Percentiles rank a stretch among this genome's conserved stretches.
These are phyloP conservation scores for Hypoxylon fragiforme DNA, from an alignment of 495 filamentous ascomycete genomes.

Conservation along the genomic window DNA sequence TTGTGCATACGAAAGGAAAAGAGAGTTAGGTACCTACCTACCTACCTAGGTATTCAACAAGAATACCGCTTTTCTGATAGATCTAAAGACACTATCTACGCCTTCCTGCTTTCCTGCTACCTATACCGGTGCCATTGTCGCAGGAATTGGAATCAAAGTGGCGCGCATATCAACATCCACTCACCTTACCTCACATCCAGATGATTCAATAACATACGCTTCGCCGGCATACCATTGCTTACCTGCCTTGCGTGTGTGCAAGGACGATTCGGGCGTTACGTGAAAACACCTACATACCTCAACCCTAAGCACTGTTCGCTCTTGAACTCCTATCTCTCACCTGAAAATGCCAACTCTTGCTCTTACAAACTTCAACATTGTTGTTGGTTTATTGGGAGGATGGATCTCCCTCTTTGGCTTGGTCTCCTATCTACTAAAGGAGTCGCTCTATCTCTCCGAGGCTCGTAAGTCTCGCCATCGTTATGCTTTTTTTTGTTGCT, in stretches of 20 bases:
- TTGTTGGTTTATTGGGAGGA: constrained; percentile 78
- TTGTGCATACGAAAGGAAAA: too few species aligned
- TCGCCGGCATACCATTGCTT: constrained; percentile 36
- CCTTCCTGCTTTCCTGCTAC: too few species aligned
- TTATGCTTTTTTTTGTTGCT: not conserved
- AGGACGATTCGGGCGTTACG: constrained; percentile 46
- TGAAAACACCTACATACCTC: too few species aligned
- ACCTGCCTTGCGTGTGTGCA: constrained; percentile 30
- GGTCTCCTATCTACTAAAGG: constrained; percentile 87
- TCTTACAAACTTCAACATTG: constrained; percentile 85
- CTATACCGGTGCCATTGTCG: not conserved
- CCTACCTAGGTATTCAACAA: not conserved
- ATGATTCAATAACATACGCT: constrained; percentile 56
- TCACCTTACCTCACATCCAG: constrained; percentile 14
- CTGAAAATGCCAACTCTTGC: constrained; percentile 74
- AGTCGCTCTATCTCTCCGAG: constrained; percentile 89
- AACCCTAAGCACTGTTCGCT: too few species aligned
- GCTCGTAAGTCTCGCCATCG: constrained; percentile 63
- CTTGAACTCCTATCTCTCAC: too few species aligned
- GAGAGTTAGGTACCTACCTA: too few species aligned
- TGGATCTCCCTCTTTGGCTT: constrained; percentile 88
- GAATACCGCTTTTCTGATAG: not conserved
- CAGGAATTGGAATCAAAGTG: constrained; percentile 27
- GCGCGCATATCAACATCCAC: constrained; percentile 11
- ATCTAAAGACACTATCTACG: not conserved